These are phyloP conservation scores for Digitaria exilis DNA, from an alignment of 202 grass and related monocot genomes.

Conservation along the genomic window DNA sequence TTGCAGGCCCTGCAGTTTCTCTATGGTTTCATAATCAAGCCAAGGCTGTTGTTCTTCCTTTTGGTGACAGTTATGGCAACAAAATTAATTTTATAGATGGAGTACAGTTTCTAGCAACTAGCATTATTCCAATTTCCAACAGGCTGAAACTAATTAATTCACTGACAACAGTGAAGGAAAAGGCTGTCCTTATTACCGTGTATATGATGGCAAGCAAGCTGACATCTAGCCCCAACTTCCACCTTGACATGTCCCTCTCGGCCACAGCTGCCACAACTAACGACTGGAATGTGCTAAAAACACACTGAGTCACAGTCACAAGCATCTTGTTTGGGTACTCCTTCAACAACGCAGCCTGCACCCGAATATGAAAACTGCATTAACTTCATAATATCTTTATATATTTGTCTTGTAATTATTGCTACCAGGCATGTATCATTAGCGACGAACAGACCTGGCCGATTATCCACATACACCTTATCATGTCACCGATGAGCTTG, in stretches of 20 bases:
- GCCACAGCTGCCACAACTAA: conserved; percentile 40
- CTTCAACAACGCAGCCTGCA: conserved; percentile 51
- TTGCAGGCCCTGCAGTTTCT: too few relatives aligned
- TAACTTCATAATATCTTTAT: background rate
- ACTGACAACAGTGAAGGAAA: too few relatives aligned
- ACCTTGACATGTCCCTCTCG: conserved; percentile 56
- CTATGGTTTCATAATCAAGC: too few relatives aligned
- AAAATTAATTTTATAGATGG: too few relatives aligned
- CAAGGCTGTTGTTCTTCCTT: too few relatives aligned
- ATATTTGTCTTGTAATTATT: too few relatives aligned
- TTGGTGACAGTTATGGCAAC: too few relatives aligned
- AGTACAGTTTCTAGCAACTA: too few relatives aligned
- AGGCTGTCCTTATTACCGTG: conserved; percentile 25
- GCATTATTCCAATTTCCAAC: too few relatives aligned
- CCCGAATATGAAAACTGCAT: background rate
- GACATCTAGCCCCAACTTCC: conserved; percentile 55
- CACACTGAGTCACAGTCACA: conserved; percentile 46
- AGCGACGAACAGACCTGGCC: background rate
- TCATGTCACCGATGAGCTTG: conserved; percentile 37
- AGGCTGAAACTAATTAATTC: too few relatives aligned
- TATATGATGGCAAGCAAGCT: conserved; percentile 56
- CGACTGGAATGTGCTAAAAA: conserved; percentile 51
- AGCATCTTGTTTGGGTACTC: conserved; percentile 23
- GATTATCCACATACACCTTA: conserved; percentile 61
- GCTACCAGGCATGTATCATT: background rate